Evolutionary conservation across 805 yeast species (phyloP).

Genomic region (Metschnikowia koreensis): DNA sequence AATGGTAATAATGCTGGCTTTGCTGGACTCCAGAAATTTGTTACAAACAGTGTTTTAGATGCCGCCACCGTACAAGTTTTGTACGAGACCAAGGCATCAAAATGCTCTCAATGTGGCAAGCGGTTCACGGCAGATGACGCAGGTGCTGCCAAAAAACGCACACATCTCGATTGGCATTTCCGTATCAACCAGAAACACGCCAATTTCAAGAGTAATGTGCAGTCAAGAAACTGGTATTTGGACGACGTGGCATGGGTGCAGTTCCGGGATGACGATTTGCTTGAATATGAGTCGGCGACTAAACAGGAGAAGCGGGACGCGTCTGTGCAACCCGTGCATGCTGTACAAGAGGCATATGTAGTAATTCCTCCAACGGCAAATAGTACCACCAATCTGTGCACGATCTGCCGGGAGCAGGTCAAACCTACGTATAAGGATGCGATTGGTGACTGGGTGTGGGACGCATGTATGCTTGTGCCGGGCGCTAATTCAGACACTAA

Average conservation of each 20-base stretch:
- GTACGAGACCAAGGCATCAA: conserved; percentile 64
- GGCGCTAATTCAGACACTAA: conserved; percentile 36
- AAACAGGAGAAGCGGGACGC: conserved; percentile 9
- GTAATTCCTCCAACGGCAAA: conserved; percentile 63
- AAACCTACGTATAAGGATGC: conserved; percentile 44
- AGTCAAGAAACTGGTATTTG: conserved; percentile 80
- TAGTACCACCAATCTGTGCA: conserved; percentile 45
- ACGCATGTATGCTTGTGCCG: conserved; percentile 36
- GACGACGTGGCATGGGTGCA: conserved; percentile 69
- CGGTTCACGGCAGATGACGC: conserved; percentile 63
- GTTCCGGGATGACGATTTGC: conserved; percentile 62
- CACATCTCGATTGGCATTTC: conserved; percentile 95
- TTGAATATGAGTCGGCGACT: conserved; percentile 28
- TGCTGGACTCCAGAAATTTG: conserved; percentile 33
- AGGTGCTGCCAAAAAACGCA: conserved; percentile 52
- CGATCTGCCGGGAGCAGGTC: conserved; percentile 42
- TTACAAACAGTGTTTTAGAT: conserved; percentile 37
- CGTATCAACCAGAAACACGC: conserved; percentile 75
- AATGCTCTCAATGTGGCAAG: conserved; percentile 88
- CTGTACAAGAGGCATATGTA: conserved; percentile 38
- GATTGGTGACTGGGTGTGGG: conserved; percentile 49
- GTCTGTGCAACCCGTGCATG: neutral
- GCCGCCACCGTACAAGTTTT: conserved; percentile 36
- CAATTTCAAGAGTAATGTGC: conserved; percentile 40
- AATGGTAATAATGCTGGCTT: neutral